These are phyloP conservation scores for Apiotrichum brassicae DNA, from an alignment of 1,284 basidiomycete species.

Conservation along the genomic window DNA sequence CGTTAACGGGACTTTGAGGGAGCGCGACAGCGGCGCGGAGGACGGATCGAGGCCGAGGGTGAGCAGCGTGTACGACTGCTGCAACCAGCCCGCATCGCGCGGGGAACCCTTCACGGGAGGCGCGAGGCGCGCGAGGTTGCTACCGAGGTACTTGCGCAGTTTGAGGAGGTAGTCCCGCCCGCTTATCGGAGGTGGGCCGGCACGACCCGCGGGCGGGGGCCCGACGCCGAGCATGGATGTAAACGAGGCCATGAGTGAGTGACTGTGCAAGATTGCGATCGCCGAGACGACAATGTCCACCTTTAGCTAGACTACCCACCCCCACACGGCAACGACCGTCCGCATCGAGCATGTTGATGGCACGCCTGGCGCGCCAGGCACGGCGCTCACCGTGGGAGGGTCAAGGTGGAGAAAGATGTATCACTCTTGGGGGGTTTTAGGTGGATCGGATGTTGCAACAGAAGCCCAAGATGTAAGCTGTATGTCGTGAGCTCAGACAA, in stretches of 20 bases:
- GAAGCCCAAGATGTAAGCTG: too few species aligned
- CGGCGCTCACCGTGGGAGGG: too few species aligned
- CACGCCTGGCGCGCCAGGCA: too few species aligned
- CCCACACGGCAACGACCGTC: too few species aligned
- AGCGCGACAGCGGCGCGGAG: slow-evolving; percentile 34
- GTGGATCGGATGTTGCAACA: too few species aligned
- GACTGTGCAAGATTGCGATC: too few species aligned
- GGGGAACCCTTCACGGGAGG: slow-evolving; percentile 2
- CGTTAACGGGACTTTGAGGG: slow-evolving; percentile 39
- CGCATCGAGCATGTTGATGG: too few species aligned
- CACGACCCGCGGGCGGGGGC: slow-evolving; percentile 2
- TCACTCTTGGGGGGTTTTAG: too few species aligned
- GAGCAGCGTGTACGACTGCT: slow-evolving; percentile 43
- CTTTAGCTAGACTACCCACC: too few species aligned
- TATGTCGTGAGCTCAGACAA: too few species aligned
- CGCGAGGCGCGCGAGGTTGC: slow-evolving; percentile 38
- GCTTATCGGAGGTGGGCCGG: slow-evolving; percentile 24
- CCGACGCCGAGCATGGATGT: slow-evolving; percentile 13
- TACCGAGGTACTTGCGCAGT: slow-evolving; percentile 41
- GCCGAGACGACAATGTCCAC: too few species aligned
- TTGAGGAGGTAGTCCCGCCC: slow-evolving; percentile 38
- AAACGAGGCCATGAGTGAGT: slow-evolving; percentile 12
- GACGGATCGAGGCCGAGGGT: slow-evolving; percentile 44
- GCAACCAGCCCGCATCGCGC: slow-evolving; percentile 22
- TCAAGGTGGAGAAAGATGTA: too few species aligned